phyloP scores from a whole-genome alignment of 805 yeast genomes.

The Wickerhamia fluorescens region DNA sequence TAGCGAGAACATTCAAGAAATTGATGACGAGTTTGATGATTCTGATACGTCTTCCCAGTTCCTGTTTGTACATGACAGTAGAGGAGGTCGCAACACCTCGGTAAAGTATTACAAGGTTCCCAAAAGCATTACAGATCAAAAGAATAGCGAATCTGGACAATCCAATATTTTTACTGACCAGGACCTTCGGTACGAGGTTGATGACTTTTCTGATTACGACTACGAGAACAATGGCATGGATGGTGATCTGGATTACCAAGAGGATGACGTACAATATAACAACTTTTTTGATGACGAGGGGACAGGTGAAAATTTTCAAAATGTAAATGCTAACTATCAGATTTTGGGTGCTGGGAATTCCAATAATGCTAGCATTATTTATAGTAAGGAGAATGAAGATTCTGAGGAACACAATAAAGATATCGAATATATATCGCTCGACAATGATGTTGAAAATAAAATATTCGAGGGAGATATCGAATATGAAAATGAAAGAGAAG shows the following conservation, averaged over 20 bases:
- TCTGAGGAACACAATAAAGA: constrained; percentile 1
- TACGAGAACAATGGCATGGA: constrained; percentile 37
- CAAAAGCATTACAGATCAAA: constrained; percentile 9
- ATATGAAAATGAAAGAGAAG: background rate
- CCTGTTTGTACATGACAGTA: constrained; percentile 42
- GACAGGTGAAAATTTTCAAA: background rate
- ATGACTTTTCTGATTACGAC: constrained; percentile 28
- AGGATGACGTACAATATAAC: constrained; percentile 21
- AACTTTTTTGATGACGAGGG: constrained; percentile 14
- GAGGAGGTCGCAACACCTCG: constrained; percentile 47
- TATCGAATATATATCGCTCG: background rate
- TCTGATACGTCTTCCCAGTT: constrained; percentile 32
- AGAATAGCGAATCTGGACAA: too few species aligned
- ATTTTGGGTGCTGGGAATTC: too few species aligned
- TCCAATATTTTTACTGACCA: constrained; percentile 20
- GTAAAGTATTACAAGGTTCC: constrained; percentile 44
- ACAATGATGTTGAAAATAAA: background rate
- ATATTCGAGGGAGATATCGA: background rate
- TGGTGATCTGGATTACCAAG: constrained; percentile 27
- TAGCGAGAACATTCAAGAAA: background rate
- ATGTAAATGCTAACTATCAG: too few species aligned
- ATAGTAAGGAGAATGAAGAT: too few species aligned
- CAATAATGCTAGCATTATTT: too few species aligned
- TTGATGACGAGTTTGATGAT: constrained; percentile 3
- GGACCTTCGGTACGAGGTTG: constrained; percentile 17